These are phyloP conservation scores for Phytophthora pluvialis DNA, from an alignment of 352 stramenopile species.

Conservation along the genomic window DNA sequence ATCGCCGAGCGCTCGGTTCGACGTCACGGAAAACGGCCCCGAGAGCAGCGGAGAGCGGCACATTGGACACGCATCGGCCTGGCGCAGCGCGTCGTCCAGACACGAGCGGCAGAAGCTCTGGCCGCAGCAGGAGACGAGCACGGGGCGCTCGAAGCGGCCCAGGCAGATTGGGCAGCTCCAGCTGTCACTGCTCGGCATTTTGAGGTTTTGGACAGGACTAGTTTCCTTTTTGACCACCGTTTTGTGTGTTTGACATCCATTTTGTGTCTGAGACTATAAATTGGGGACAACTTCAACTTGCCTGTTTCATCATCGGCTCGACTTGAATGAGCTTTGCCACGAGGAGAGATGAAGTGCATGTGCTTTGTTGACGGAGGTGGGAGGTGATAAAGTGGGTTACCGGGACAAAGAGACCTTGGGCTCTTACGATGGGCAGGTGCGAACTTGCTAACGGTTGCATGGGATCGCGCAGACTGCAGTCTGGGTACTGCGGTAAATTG, in stretches of 20 bases:
- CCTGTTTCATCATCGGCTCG: too few relatives aligned
- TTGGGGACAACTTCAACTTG: not conserved
- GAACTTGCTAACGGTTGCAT: too few relatives aligned
- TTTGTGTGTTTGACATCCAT: too few relatives aligned
- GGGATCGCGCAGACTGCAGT: too few relatives aligned
- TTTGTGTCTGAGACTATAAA: too few relatives aligned
- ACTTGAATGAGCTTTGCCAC: too few relatives aligned
- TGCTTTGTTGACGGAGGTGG: not conserved
- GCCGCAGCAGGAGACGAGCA: conserved; percentile 67
- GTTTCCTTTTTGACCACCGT: not conserved
- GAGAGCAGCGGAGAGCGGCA: conserved; percentile 60
- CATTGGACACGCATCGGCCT: conserved; percentile 60
- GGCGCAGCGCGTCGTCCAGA: conserved; percentile 50
- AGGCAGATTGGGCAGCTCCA: conserved; percentile 70
- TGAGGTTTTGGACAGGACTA: not conserved
- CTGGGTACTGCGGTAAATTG: too few relatives aligned
- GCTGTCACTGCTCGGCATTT: conserved; percentile 20
- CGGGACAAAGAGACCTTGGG: too few relatives aligned
- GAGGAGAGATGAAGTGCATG: too few relatives aligned
- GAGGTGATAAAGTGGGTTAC: too few relatives aligned
- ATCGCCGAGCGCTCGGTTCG: conserved; percentile 58
- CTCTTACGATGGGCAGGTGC: too few relatives aligned
- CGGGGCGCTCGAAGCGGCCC: conserved; percentile 46
- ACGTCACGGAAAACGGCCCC: conserved; percentile 48
- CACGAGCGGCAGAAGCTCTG: conserved; percentile 70